phyloP scores from a whole-genome alignment of 345 rosid species.

The Eucalyptus paniculata region DNA sequence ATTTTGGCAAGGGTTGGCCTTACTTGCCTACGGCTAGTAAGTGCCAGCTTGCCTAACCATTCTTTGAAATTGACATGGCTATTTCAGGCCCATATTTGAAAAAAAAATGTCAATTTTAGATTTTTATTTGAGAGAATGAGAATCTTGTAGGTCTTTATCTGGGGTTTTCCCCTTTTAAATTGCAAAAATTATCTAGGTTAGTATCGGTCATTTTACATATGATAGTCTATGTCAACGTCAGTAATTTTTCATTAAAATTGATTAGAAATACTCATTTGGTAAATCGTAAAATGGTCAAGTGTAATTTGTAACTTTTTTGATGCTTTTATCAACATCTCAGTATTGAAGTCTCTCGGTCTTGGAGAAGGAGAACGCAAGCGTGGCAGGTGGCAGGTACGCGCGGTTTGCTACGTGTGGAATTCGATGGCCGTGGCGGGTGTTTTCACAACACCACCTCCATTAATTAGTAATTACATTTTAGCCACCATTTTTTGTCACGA shows the following conservation, averaged over 20 bases:
- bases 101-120: no score
- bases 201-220: accelerated
- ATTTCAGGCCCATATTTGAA: accelerated
- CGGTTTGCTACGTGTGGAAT: neutral
- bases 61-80: no score
- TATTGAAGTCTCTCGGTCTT: neutral
- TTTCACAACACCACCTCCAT: neutral
- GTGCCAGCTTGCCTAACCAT: no score
- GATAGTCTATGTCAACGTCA: accelerated
- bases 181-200: no score
- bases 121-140: no score
- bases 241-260: no score
- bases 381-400: neutral
- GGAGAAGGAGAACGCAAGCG: neutral
- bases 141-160: accelerated
- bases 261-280: accelerated
- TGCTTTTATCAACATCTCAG: neutral
- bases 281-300: no score
- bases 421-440: neutral
- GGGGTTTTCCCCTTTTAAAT: no score
- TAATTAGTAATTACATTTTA: neutral
- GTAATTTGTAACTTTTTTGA: no score
- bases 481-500: neutral
- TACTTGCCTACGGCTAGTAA: no score
- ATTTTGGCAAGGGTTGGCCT: no score